Evolutionary conservation across 176 grass and related monocot genomes (phyloP).

Genomic region (Elymus sibiricus): DNA sequence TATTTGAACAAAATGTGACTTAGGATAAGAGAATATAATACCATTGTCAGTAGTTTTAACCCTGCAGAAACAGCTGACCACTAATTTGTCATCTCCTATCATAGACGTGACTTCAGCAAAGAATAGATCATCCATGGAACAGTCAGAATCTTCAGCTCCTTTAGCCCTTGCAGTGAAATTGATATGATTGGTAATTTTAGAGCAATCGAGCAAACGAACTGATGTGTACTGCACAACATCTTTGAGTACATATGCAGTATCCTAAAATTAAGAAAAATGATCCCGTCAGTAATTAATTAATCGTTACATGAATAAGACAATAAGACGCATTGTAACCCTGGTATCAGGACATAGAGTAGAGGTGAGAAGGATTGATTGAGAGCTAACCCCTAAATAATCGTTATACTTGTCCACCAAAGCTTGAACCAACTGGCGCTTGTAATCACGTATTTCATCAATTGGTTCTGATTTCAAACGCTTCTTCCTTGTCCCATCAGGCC

Average conservation of each 20-base stretch:
- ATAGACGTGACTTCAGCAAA: background rate
- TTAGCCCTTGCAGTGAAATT: background rate
- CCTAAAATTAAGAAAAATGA: background rate
- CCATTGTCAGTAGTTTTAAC: background rate
- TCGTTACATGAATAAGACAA: background rate
- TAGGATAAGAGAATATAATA: background rate
- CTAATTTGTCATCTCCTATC: background rate
- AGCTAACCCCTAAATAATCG: background rate
- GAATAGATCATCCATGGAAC: background rate
- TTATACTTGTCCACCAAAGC: constrained; percentile 8
- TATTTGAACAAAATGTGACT: background rate
- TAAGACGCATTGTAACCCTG: background rate
- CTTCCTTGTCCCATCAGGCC: constrained; percentile 4
- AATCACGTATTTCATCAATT: background rate
- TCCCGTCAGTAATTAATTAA: background rate
- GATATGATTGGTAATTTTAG: background rate
- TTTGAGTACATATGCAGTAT: background rate
- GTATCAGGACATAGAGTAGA: background rate
- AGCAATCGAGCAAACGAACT: background rate
- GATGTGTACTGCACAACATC: background rate
- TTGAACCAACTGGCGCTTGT: background rate
- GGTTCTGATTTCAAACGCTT: background rate
- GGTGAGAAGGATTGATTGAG: background rate
- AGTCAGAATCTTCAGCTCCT: background rate
- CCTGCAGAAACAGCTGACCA: background rate